Base-by-base conservation (phyloP, 768 basidiomycete species). In the Russula vinacea region DNA sequence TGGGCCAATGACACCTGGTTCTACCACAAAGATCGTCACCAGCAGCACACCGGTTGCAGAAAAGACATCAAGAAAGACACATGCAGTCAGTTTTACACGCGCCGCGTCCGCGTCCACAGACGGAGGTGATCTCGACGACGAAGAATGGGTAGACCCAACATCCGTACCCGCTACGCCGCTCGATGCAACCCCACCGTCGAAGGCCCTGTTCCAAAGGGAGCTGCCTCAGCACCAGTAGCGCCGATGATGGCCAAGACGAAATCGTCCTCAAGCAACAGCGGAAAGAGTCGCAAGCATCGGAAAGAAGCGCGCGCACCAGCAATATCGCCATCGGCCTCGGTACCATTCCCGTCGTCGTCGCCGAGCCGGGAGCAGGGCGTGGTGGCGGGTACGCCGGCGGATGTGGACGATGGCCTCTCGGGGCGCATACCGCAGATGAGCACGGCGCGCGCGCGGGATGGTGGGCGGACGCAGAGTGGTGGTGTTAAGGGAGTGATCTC, bases 391-490 rank as follows among this genome's bases (percentile, higher is more conserved):
- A 22, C 13, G 10, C 13, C n/a, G 22, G n/a, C n/a, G n/a, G 22
- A 22, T 24, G 45, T 0, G 45, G 45, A 47, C 45, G 45, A 50
- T 16, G 24, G 3, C 26, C 13, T 5, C 4, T 26, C 13, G 16
- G 26, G 71, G 70, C 72, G 73, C 39, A 70, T 76, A 67, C 78
- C 75, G 62, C 78, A 87, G 76, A 89, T 91, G 88, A 86, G 89
- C 71, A 85, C 81, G 4, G 82, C 85, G 32, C 82, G 87, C 47
- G 90, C 86, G 54, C 79, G 89, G 62, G 88, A 92, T 73, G 90
- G 90, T 3, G 90, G 90, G 44, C 78, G 90, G 69, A 92, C 90
- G 66, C 88, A 90, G 77, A 92, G 90, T 70, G 90, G 90, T 2
- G 90, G 90, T n/a, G 88, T 92, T 35, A 87, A 84, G 70, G 90